Evolutionary conservation across 768 basidiomycete species (phyloP).

Genomic region (Kwoniella sp.): DNA sequence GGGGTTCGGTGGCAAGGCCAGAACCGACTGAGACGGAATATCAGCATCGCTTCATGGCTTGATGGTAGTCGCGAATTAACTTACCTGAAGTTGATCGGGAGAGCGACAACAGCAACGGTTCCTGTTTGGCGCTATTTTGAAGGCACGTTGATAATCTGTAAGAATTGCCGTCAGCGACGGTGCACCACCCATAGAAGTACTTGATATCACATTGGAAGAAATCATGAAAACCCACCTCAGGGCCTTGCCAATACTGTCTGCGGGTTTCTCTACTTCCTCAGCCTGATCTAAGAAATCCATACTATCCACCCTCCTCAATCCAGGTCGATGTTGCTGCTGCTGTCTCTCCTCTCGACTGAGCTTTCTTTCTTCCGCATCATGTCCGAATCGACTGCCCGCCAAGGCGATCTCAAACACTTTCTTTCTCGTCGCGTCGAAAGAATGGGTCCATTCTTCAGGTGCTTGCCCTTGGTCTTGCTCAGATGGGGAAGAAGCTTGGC

Average conservation of each 20-base stretch:
- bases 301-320: constrained; percentile 40
- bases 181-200: too few species aligned
- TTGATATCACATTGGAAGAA: too few species aligned
- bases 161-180: too few species aligned
- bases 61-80: background rate
- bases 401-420: constrained; percentile 48
- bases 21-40: constrained; percentile 6
- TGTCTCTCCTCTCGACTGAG: constrained; percentile 28
- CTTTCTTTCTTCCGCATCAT: constrained; percentile 33
- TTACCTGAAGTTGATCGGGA: constrained; percentile 25
- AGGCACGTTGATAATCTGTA: constrained; percentile 42
- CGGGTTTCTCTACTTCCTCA: constrained; percentile 14
- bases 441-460: constrained; percentile 39
- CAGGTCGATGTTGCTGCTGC: constrained; percentile 26
- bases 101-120: constrained; percentile 19
- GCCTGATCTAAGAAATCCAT: constrained; percentile 48
- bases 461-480: background rate
- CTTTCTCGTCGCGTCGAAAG: constrained; percentile 44
- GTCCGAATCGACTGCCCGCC: constrained; percentile 38
- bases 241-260: constrained; percentile 30
- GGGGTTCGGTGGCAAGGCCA: constrained; percentile 8
- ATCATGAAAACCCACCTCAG: constrained; percentile 31
- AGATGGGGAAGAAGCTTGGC: background rate
- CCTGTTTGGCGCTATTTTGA: constrained; percentile 47
- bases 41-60: background rate